These are phyloP conservation scores for Aspergillus persii DNA, from an alignment of 2,329 filamentous ascomycete genomes.

Conservation along the genomic window DNA sequence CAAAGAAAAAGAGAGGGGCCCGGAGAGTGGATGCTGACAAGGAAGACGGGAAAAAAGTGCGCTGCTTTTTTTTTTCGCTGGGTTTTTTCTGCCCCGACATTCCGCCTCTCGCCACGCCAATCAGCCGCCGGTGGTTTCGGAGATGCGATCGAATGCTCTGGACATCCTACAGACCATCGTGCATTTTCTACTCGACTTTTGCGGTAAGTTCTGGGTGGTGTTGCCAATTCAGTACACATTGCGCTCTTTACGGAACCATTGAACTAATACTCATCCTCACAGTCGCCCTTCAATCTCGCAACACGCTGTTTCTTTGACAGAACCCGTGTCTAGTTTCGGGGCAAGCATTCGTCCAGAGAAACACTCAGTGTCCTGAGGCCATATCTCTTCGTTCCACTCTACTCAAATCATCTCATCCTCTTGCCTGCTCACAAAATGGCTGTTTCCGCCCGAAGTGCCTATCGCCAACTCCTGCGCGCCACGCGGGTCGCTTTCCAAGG, in stretches of 20 bases:
- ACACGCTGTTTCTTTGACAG: too few species aligned
- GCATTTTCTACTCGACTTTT: too few species aligned
- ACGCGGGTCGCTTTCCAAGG: conserved; percentile 80
- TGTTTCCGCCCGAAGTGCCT: conserved; percentile 68
- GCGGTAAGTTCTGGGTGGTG: too few species aligned
- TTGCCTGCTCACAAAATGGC: conserved; percentile 13
- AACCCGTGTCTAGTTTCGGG: not conserved
- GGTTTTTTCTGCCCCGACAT: conserved; percentile 36
- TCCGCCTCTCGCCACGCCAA: conserved; percentile 29
- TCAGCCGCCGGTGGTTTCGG: conserved; percentile 26
- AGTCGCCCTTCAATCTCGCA: too few species aligned
- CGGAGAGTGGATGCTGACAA: conserved; percentile 14
- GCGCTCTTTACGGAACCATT: too few species aligned
- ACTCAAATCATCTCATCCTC: conserved; percentile 15
- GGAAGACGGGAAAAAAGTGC: conserved; percentile 13
- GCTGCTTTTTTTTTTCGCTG: conserved; percentile 35
- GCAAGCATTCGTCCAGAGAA: not conserved
- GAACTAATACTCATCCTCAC: too few species aligned
- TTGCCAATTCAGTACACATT: too few species aligned
- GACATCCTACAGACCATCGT: too few species aligned
- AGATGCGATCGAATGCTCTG: conserved; percentile 12
- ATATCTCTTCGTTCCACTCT: not conserved
- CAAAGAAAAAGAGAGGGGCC: not conserved
- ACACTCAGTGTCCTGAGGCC: too few species aligned
- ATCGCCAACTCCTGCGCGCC: conserved; percentile 77